Percentiles rank a stretch among this genome's conserved stretches.
Evolutionary conservation across 257 asterid species (phyloP).

Genomic region (Solanum virginianum): DNA sequence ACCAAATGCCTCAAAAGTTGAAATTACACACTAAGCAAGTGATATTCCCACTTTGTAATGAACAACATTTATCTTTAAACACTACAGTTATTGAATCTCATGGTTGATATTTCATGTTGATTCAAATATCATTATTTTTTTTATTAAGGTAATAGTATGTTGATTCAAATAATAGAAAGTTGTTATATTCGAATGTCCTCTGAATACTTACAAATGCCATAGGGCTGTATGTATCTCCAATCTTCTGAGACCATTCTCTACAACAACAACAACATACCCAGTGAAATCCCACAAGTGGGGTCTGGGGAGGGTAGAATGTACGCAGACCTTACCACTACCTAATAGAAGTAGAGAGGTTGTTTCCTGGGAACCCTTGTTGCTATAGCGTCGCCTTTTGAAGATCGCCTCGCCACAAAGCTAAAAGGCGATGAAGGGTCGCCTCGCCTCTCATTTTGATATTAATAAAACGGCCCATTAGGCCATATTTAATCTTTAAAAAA

Average conservation of each 20-base stretch:
- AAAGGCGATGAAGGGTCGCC: too few species aligned
- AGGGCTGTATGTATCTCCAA: not conserved
- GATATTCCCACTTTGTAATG: not conserved
- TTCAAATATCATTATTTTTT: not conserved
- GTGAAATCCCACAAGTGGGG: too few species aligned
- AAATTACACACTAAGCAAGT: not conserved
- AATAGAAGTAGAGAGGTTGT: too few species aligned
- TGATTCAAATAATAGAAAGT: not conserved
- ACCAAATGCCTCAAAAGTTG: not conserved
- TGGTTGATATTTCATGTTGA: not conserved
- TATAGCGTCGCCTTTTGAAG: too few species aligned
- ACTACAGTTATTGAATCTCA: not conserved
- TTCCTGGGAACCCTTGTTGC: too few species aligned
- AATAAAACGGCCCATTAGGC: too few species aligned
- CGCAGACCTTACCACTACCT: too few species aligned
- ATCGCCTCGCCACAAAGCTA: too few species aligned
- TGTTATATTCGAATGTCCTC: not conserved
- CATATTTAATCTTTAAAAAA: too few species aligned
- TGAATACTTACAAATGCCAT: not conserved
- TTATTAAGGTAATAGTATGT: not conserved
- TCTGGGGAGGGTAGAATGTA: too few species aligned
- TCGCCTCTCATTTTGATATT: too few species aligned
- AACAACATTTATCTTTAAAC: not conserved
- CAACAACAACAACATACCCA: too few species aligned
- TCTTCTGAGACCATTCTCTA: not conserved